Evolutionary conservation across 2,329 filamentous ascomycete genomes (phyloP).

Genomic region (Fusarium buxicola): DNA sequence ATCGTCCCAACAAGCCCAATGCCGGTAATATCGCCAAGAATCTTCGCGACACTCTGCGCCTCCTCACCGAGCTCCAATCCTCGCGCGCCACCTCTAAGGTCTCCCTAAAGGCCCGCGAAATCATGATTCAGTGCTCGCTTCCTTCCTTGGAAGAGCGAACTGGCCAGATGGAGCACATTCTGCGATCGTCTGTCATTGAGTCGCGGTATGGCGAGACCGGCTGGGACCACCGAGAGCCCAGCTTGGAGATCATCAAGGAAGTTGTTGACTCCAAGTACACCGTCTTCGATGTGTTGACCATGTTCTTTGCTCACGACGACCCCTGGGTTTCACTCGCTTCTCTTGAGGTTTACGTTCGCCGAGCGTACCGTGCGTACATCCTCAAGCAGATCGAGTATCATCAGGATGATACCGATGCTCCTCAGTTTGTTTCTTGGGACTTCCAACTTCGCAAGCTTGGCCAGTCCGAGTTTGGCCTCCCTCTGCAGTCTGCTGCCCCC

Average conservation of each 20-base stretch:
- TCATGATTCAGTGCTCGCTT: slow-evolving; percentile 96
- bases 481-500: slow-evolving; percentile 81
- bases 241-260: slow-evolving; percentile 91
- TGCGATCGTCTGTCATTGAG: slow-evolving; percentile 94
- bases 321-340: slow-evolving; percentile 94
- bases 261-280: slow-evolving; percentile 99
- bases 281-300: slow-evolving; percentile 93
- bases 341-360: slow-evolving; percentile 94
- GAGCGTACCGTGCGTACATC: slow-evolving; percentile 95
- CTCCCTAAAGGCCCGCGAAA: slow-evolving; percentile 94
- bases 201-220: slow-evolving; percentile 98
- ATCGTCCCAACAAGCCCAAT: slow-evolving; percentile 92
- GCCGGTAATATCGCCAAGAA: slow-evolving; percentile 89
- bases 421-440: slow-evolving; percentile 92
- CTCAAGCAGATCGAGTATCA: slow-evolving; percentile 92
- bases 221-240: slow-evolving; percentile 95
- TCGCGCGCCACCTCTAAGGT: slow-evolving; percentile 89
- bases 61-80: slow-evolving; percentile 84
- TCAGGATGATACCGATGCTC: slow-evolving; percentile 74
- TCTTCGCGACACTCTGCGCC: slow-evolving; percentile 83
- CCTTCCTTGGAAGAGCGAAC: slow-evolving; percentile 96
- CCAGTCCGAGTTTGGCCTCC: slow-evolving; percentile 88
- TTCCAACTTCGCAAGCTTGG: slow-evolving; percentile 95
- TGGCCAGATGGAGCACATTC: slow-evolving; percentile 97
- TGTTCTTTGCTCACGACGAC: slow-evolving; percentile 95